These are phyloP conservation scores for Lodderomyces elongisporus DNA, from an alignment of 1,139 yeast genomes.

Conservation along the genomic window DNA sequence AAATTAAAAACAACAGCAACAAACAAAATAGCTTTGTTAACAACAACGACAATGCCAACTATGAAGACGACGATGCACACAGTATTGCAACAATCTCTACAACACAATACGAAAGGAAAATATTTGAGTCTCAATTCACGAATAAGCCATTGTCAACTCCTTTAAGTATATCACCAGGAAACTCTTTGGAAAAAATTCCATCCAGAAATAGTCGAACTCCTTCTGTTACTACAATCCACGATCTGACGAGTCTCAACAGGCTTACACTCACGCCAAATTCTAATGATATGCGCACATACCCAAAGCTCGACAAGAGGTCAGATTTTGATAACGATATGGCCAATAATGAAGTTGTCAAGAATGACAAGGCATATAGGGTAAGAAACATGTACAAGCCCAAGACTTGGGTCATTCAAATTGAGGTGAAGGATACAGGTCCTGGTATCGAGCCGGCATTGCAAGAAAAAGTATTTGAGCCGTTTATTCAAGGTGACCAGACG, in stretches of 20 bases:
- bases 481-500: constrained; percentile 95
- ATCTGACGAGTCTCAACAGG: neutral
- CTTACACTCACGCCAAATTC: constrained; percentile 2
- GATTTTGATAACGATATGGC: constrained; percentile 7
- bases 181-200: constrained; percentile 2
- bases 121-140: constrained; percentile 48
- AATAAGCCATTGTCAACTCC: constrained; percentile 27
- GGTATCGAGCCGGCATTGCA: constrained; percentile 81
- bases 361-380: constrained; percentile 31
- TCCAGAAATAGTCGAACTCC: constrained; percentile 4
- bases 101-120: constrained; percentile 49
- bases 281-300: constrained; percentile 4
- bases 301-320: constrained; percentile 9
- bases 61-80: constrained; percentile 21
- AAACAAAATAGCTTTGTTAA: constrained; percentile 2
- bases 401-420: constrained; percentile 64
- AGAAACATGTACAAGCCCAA: constrained; percentile 37
- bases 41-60: neutral
- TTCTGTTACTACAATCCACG: constrained; percentile 4
- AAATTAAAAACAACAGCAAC: constrained; percentile 1
- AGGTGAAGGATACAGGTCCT: constrained; percentile 86
- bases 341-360: constrained; percentile 23
- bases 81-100: constrained; percentile 47
- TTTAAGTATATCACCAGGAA: constrained; percentile 10
- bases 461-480: constrained; percentile 87